phyloP scores from a whole-genome alignment of 2,329 filamentous ascomycete species.

The Colletotrichum lupini region DNA sequence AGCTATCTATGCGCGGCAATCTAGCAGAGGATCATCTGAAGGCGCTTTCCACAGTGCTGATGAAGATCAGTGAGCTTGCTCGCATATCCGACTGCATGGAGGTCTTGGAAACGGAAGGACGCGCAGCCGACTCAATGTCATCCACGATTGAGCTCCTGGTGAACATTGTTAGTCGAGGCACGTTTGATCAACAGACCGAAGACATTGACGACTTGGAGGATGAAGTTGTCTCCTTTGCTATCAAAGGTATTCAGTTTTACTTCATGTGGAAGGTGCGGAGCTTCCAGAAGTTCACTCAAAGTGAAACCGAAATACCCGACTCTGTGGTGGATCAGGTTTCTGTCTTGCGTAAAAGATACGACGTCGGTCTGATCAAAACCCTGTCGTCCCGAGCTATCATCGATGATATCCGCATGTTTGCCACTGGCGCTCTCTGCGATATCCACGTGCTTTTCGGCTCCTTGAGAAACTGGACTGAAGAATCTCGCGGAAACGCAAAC shows the following conservation, averaged over 20 bases:
- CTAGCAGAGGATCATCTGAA: conserved; percentile 73
- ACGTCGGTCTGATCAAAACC: conserved; percentile 73
- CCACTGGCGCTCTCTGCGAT: conserved; percentile 83
- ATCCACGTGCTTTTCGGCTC: conserved; percentile 83
- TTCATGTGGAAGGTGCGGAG: conserved; percentile 91
- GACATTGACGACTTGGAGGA: conserved; percentile 83
- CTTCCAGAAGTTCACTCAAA: conserved; percentile 65
- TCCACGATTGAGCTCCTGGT: conserved; percentile 76
- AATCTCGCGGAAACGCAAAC: conserved; percentile 37
- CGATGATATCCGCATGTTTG: conserved; percentile 81
- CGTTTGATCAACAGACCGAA: conserved; percentile 74
- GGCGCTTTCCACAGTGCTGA: conserved; percentile 78
- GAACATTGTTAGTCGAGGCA: conserved; percentile 78
- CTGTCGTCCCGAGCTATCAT: conserved; percentile 75
- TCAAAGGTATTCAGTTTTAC: conserved; percentile 84
- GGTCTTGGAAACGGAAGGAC: conserved; percentile 73
- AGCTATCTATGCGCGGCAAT: conserved; percentile 77
- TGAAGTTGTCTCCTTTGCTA: conserved; percentile 78
- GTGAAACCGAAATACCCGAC: conserved; percentile 65
- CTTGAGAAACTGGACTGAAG: conserved; percentile 67
- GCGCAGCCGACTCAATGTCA: conserved; percentile 58
- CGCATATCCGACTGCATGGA: conserved; percentile 83
- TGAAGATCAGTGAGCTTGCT: conserved; percentile 84
- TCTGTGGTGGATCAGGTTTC: conserved; percentile 71
- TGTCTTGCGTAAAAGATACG: conserved; percentile 65